Conservation (phyloP, 805 yeast species). For the Zygoascus ofunaensis region DNA sequence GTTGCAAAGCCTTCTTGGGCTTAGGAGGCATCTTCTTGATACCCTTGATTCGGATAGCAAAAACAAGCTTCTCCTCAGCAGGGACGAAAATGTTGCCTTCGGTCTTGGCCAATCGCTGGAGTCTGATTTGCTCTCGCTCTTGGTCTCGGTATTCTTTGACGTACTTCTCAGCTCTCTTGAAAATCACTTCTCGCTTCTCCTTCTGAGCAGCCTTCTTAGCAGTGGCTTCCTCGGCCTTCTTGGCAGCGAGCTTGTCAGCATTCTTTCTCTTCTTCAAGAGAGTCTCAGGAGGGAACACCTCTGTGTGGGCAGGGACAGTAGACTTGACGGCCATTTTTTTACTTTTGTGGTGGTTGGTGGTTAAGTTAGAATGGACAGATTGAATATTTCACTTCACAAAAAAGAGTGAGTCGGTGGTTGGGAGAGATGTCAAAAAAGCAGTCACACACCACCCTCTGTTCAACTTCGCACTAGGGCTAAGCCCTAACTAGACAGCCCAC, state of each 20-base stretch:
- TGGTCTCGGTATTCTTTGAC: constrained; percentile 87
- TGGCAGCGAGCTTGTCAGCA: constrained; percentile 47
- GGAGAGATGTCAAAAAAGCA: too few relatives aligned
- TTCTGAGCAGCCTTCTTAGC: constrained; percentile 27
- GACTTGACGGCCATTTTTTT: constrained; percentile 6
- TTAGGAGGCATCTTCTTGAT: constrained; percentile 96
- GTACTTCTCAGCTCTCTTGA: constrained; percentile 95
- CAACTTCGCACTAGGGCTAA: too few relatives aligned
- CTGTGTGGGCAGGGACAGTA: constrained; percentile 22
- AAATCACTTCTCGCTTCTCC: constrained; percentile 44
- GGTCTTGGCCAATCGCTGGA: constrained; percentile 92
- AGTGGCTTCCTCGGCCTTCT: constrained; percentile 42
- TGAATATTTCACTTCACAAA: neutral
- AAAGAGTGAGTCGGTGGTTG: neutral
- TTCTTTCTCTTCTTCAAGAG: constrained; percentile 52
- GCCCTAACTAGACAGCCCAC: too few relatives aligned
- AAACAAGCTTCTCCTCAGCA: constrained; percentile 91
- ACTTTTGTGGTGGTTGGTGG: neutral
- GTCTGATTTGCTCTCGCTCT: constrained; percentile 72
- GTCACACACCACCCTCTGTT: too few relatives aligned
- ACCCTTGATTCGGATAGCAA: constrained; percentile 99
- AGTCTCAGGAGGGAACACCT: constrained; percentile 43
- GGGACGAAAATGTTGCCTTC: constrained; percentile 86
- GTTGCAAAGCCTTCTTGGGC: constrained; percentile 89
- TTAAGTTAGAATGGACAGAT: neutral